Conservation (phyloP, 768 basidiomycete genomes). For the Xerocomellus chrysenteron region DNA sequence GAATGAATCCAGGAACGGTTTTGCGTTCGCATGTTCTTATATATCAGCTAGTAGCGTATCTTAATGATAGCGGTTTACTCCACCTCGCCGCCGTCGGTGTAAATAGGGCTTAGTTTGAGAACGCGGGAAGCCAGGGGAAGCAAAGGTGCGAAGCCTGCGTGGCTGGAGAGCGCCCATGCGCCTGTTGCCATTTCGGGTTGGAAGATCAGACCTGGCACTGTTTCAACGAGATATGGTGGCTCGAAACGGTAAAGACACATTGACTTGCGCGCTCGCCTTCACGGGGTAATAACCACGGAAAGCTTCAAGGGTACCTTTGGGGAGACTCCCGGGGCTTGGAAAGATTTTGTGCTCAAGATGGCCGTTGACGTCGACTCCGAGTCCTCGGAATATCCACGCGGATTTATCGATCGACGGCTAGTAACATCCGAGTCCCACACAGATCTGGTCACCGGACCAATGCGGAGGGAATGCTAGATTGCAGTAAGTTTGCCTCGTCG, state of each 20-base stretch:
- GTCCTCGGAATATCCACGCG: neutral
- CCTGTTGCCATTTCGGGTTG: neutral
- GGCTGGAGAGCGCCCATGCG: neutral
- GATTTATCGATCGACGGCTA: neutral
- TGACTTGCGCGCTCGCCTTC: no score
- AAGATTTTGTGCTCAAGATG: neutral
- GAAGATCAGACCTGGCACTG: no score
- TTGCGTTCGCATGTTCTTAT: neutral
- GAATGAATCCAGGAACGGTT: neutral
- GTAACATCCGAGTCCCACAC: neutral
- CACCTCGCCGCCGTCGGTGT: neutral
- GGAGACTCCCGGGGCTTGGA: no score
- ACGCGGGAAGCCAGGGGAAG: neutral
- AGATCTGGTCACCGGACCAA: neutral
- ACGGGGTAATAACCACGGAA: no score
- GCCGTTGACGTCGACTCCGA: neutral
- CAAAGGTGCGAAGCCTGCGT: neutral
- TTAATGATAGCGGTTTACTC: neutral
- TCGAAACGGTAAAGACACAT: no score
- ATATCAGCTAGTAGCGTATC: neutral
- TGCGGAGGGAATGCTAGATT: neutral
- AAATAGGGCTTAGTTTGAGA: neutral
- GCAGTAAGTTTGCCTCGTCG: neutral
- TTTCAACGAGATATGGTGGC: no score
- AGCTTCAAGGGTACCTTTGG: neutral